phyloP scores from a whole-genome alignment of 257 asterid species.

The Coffea canephora region DNA sequence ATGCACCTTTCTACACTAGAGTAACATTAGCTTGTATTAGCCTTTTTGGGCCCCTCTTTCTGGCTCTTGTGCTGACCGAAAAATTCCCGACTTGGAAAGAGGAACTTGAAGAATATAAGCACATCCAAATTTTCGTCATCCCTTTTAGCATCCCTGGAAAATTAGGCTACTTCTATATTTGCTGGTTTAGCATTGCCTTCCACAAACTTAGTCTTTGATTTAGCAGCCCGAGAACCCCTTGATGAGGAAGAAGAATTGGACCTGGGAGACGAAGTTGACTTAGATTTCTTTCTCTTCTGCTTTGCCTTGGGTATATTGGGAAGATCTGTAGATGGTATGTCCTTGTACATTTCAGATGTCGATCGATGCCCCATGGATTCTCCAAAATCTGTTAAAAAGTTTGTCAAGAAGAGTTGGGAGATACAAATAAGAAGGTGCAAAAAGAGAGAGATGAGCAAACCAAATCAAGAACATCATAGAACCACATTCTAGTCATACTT shows the following conservation, averaged over 20 bases:
- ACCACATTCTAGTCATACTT: neutral
- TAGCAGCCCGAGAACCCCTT: slow-evolving; percentile 44
- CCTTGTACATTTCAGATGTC: slow-evolving; percentile 39
- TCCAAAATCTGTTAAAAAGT: slow-evolving; percentile 45
- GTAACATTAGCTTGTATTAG: slow-evolving; percentile 11
- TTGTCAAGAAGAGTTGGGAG: neutral
- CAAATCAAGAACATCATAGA: neutral
- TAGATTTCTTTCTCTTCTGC: slow-evolving; percentile 61
- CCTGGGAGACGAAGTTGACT: slow-evolving; percentile 50
- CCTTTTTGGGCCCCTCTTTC: neutral
- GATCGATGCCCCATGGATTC: slow-evolving; percentile 42
- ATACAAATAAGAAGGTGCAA: neutral
- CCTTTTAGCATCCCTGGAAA: slow-evolving; percentile 1
- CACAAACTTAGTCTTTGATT: slow-evolving; percentile 50
- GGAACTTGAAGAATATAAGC: slow-evolving; percentile 2
- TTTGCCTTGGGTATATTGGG: slow-evolving; percentile 43
- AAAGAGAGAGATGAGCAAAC: neutral
- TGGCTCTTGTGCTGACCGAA: neutral
- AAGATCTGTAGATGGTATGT: slow-evolving; percentile 30
- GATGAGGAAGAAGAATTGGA: slow-evolving; percentile 49
- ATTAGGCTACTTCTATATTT: slow-evolving; percentile 67
- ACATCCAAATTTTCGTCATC: neutral
- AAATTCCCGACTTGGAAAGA: slow-evolving; percentile 6
- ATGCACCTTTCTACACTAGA: neutral
- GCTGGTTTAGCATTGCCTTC: slow-evolving; percentile 46